Base-by-base conservation (phyloP, 2,329 filamentous ascomycete species). In the Periglandula ipomoeae region DNA sequence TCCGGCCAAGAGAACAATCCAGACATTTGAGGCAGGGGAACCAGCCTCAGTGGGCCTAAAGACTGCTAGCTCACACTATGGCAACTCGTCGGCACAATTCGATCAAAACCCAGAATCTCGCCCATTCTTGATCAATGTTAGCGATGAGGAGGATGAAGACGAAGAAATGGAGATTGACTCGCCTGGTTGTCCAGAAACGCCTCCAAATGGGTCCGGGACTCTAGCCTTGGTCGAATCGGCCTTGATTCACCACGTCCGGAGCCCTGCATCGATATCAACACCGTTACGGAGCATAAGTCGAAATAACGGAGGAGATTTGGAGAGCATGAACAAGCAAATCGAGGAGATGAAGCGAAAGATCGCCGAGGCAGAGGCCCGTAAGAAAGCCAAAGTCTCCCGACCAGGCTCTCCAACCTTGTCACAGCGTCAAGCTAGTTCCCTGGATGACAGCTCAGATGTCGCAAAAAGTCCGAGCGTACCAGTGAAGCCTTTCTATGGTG, bases 41-140 rank as follows among this genome's bases (percentile, higher is more conserved):
- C 15, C 70, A 75, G 53, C 65, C 70, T 5, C 70, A 3, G 77
- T 86, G 37, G 84, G 87, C 11, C 77, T 84, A 4, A 85, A 89
- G 59, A 83, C 86, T 53, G 80, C 86, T 52, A 76, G 79, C n/a
- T 70, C 72, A 19, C 66, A 71, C 13, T 58, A 61, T n/a, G 7
- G 26, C 15, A 32, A 19, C 15, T 15, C n/a, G 11, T n/a, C 44
- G 20, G 34, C 44, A 27, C 22, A 44, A 2, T 82, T 84, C 57
- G 78, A 77, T 11, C 78, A 82, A 40, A 72, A 71, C 42, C 71
- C 73, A 22, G 70, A 76, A 46, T 74, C 83, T 22, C 74, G 81
- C 44, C 76, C 76, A 3, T 77, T 95, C 46, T 78, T 95, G 35
- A 95, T 95, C 56, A 81, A 94, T 55, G 84, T 94, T 35, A 95